phyloP scores from a whole-genome alignment of 176 grass and related monocot species.

The Eleusine indica region DNA sequence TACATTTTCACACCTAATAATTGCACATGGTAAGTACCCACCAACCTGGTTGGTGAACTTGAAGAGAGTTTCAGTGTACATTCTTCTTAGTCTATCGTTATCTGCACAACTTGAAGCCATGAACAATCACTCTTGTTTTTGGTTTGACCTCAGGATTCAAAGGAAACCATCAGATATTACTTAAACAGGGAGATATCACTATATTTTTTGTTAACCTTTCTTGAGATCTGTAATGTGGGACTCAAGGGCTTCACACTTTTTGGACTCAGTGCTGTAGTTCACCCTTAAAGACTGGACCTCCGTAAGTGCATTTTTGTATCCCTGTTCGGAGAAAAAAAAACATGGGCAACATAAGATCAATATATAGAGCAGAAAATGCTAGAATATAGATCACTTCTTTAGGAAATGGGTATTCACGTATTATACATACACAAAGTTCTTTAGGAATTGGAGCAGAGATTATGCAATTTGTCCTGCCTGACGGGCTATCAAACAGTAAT shows the following conservation, averaged over 20 bases:
- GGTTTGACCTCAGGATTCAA: background rate
- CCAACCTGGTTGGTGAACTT: conserved; percentile 85
- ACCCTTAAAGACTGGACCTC: conserved; percentile 60
- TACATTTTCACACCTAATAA: conserved; percentile 5
- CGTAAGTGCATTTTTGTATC: conserved; percentile 75
- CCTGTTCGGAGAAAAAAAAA: conserved; percentile 37
- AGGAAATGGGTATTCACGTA: background rate
- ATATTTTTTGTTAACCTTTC: conserved; percentile 48
- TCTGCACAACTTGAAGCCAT: conserved; percentile 49
- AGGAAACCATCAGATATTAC: conserved; percentile 28
- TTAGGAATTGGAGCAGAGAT: background rate
- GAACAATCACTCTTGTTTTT: conserved; percentile 24
- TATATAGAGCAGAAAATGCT: background rate
- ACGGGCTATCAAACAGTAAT: background rate
- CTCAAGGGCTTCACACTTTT: conserved; percentile 58
- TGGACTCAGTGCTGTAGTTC: conserved; percentile 60
- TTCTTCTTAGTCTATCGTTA: conserved; percentile 68
- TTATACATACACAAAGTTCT: background rate
- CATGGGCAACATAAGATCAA: conserved; percentile 22
- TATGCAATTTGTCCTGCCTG: background rate
- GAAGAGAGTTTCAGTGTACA: conserved; percentile 73
- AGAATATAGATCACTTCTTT: background rate
- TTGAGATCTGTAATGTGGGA: conserved; percentile 58
- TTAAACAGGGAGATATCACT: background rate
- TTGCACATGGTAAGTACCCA: conserved; percentile 33